Percentiles rank a stretch among this genome's conserved stretches.
phyloP scores from a whole-genome alignment of 129 eudicot genomes.

The Mikania micrantha region DNA sequence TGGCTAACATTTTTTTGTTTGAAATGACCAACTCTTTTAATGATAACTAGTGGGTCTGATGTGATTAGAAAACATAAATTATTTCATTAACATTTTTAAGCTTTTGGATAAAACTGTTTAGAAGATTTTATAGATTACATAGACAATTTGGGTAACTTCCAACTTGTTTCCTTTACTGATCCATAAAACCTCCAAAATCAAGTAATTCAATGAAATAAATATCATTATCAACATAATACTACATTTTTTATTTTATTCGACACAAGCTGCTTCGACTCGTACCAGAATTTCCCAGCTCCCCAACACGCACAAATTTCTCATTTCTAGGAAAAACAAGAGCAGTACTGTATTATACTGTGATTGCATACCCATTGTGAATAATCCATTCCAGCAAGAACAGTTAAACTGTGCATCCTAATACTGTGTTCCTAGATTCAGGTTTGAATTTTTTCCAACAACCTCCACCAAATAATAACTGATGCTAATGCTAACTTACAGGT shows the following conservation, averaged over 20 bases:
- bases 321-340: background rate
- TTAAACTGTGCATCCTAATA: background rate
- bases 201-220: background rate
- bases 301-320: background rate
- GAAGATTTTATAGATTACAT: background rate
- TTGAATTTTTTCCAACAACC: background rate
- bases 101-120: background rate
- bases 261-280: background rate
- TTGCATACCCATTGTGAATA: background rate
- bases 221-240: background rate
- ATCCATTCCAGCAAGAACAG: slow-evolving; percentile 6
- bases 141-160: background rate
- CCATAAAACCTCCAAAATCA: slow-evolving; percentile 7
- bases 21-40: background rate
- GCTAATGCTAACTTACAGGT: slow-evolving; percentile 54
- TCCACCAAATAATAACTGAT: background rate
- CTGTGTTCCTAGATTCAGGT: background rate
- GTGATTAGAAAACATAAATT: background rate
- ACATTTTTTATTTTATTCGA: background rate
- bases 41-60: background rate
- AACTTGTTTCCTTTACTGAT: background rate
- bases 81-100: background rate
- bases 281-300: background rate
- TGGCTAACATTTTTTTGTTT: background rate
- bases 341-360: background rate